A percentile compares a stretch with the other conserved stretches of the same genome.
These are phyloP conservation scores for Chaetomiaceae sp. DNA, from an alignment of 2,329 filamentous ascomycete genomes.

Conservation along the genomic window DNA sequence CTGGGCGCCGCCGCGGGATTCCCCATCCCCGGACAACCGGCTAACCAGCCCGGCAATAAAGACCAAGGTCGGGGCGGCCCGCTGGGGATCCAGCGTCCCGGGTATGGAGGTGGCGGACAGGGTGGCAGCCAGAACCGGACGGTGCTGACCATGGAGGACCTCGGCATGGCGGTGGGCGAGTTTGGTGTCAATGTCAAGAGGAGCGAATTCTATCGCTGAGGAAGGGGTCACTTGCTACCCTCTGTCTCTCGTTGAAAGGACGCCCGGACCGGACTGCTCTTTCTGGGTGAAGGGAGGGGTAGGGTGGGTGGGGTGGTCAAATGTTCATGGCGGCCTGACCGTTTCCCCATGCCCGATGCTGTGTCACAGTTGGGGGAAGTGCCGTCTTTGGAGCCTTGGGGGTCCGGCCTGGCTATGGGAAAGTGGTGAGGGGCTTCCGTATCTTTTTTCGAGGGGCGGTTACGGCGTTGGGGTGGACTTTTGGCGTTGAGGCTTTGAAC, in stretches of 20 bases:
- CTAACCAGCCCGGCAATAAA: constrained; percentile 51
- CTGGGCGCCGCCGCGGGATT: constrained; percentile 71
- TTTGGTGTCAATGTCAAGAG: constrained; percentile 97
- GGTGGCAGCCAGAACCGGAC: constrained; percentile 86
- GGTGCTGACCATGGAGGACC: constrained; percentile 95
- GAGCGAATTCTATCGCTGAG: constrained; percentile 87
- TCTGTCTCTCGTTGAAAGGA: no score
- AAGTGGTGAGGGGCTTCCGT: no score
- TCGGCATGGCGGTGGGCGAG: constrained; percentile 96
- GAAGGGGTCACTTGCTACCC: no score
- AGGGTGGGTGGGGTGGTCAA: neutral
- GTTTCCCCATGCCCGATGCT: no score
- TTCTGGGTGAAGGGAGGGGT: neutral
- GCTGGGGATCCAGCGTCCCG: constrained; percentile 69
- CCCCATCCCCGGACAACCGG: constrained; percentile 55
- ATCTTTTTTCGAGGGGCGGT: neutral
- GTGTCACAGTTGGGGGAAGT: no score
- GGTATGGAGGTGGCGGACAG: constrained; percentile 82
- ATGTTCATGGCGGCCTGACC: no score
- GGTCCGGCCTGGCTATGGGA: no score
- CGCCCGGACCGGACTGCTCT: no score
- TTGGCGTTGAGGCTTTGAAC: neutral
- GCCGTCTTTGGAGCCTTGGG: neutral
- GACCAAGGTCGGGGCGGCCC: constrained; percentile 53
- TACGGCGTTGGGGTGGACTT: neutral